These are phyloP conservation scores for Trypanosoma melophagium DNA, from an alignment of 208 protist species.

Conservation along the genomic window DNA sequence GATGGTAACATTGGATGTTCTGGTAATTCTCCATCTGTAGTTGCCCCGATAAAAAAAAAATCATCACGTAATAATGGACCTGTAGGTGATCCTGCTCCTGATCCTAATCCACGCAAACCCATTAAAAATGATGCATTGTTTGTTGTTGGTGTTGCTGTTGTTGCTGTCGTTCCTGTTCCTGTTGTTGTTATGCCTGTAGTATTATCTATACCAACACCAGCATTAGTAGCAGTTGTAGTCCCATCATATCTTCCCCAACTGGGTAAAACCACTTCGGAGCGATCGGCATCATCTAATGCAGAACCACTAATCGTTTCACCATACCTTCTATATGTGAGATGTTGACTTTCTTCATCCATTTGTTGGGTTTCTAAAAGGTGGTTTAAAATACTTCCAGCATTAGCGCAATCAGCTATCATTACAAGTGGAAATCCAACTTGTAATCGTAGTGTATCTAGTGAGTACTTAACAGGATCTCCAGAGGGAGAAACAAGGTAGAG, in stretches of 20 bases:
- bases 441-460: conserved; percentile 56
- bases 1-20: conserved; percentile 73
- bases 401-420: conserved; percentile 81
- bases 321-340: conserved; percentile 24
- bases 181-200: not conserved
- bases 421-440: conserved; percentile 76
- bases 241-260: conserved; percentile 4
- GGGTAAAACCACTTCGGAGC: conserved; percentile 2
- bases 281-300: conserved; percentile 32
- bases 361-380: conserved; percentile 61
- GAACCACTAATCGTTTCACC: not conserved
- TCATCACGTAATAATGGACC: conserved; percentile 37
- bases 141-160: not conserved
- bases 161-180: not conserved
- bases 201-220: not conserved
- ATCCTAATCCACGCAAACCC: conserved; percentile 4
- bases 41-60: conserved; percentile 88
- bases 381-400: conserved; percentile 64
- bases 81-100: conserved; percentile 3
- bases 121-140: not conserved
- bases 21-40: conserved; percentile 25
- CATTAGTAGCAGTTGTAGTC: not conserved
- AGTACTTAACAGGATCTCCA: conserved; percentile 23
- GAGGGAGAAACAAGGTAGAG: conserved; percentile 46
- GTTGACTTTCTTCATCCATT: conserved; percentile 52